Base-by-base conservation (phyloP, 2,329 filamentous ascomycete genomes). In the Periconia sp. region DNA sequence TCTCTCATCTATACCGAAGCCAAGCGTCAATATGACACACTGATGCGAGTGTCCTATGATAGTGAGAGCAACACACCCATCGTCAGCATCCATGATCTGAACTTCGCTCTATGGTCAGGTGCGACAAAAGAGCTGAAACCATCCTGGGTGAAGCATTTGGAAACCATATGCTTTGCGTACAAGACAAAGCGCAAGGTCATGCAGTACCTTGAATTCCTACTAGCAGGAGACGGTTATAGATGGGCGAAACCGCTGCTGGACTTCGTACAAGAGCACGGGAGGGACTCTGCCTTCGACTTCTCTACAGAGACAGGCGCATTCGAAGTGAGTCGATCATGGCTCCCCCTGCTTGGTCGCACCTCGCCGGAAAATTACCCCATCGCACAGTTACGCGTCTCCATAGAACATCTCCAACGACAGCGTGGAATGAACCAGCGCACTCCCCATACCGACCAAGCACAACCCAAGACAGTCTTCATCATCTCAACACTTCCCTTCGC, bases 141-240 rank as follows among this genome's bases (percentile, higher is more conserved):
- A 3, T 37, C 33, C 15, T 37, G 33, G 33, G 13, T 3, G 33
- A 37, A 14, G 33, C 33, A 37, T n/a, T 37, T 37, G 33, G 11
- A 37, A n/a, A 37, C 33, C 6, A 27, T 60, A 13, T 58, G 57
- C 49, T 56, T 60, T 41, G 57, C 57, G 27, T 60, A 56, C 46
- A 60, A 60, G 45, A 50, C 14, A 41, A 50, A 47, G 49, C 3
- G 11, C 17, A 6, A 27, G 9, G 51, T 60, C 1, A 23, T 58
- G 15, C n/a, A 43, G 2, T 56, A 45, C 42, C 35, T 60, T n/a
- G 42, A 52, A 1, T 18, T 47, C 5, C 23, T 60, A n/a, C n/a
- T n/a, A n/a, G n/a, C n/a, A 1, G 35, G 33, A 2, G n/a, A 35
- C 5, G 27, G 40, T 14, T 13, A 17, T 1, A 23, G 15, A 9